Percentiles rank a stretch among this genome's conserved stretches.
Conservation (phyloP, 192 early-diverging fungal genomes). For the Phlyctochytrium bullatum region DNA sequence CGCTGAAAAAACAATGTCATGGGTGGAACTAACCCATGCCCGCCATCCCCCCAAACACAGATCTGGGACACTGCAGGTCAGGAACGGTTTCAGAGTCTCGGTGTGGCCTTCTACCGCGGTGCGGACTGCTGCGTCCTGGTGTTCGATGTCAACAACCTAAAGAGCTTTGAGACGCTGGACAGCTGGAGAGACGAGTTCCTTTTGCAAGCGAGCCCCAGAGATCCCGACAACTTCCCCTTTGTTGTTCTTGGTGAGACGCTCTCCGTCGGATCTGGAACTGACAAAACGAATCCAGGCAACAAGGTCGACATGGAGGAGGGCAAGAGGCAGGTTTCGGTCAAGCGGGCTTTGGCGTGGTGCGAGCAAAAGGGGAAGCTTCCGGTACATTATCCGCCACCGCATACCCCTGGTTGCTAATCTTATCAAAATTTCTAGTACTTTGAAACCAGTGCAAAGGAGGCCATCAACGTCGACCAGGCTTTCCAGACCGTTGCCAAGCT, state of each 20-base stretch:
- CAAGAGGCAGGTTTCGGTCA: conserved; percentile 90
- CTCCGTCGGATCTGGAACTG: background rate
- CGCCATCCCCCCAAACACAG: conserved; percentile 38
- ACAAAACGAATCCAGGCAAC: conserved; percentile 56
- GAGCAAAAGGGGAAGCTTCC: conserved; percentile 94
- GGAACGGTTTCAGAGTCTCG: conserved; percentile 97
- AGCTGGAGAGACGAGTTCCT: conserved; percentile 99
- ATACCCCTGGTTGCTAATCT: conserved; percentile 15
- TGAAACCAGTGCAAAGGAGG: conserved; percentile 97
- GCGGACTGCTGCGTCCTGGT: conserved; percentile 98
- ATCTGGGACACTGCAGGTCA: conserved; percentile 99
- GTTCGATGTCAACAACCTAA: conserved; percentile 93
- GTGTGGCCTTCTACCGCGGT: conserved; percentile 95
- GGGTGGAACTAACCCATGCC: conserved; percentile 5
- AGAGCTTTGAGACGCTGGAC: conserved; percentile 94
- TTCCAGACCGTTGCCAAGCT: conserved; percentile 96
- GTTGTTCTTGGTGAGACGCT: conserved; percentile 85
- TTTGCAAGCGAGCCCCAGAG: conserved; percentile 88
- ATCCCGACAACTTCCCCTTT: conserved; percentile 98
- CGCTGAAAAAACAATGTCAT: background rate
- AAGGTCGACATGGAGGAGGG: conserved; percentile 97
- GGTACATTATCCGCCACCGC: conserved; percentile 14
- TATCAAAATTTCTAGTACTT: conserved; percentile 67
- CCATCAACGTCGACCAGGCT: conserved; percentile 96
- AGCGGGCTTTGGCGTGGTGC: conserved; percentile 94